Base-by-base conservation (phyloP, 441 rosid genomes). In the Flueggea neowawraea region DNA sequence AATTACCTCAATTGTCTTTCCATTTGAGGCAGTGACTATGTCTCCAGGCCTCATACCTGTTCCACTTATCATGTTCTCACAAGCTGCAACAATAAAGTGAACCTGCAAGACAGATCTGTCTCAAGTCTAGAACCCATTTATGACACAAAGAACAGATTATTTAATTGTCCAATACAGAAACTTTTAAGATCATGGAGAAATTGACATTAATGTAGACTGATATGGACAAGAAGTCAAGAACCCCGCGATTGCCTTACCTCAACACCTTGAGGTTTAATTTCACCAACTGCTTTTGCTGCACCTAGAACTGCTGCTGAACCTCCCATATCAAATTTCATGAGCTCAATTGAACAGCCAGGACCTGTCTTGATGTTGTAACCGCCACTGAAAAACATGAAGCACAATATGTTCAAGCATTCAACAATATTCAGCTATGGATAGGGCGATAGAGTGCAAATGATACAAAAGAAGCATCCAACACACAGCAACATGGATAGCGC, bases 31-130 rank as follows among this genome's bases (percentile, higher is more conserved):
- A 1, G 99, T 84, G 71, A 94, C 65, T 68, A 94, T 78, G 73
- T 94, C 97, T 63, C 96, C 99, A 16, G 94, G 97, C 79, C 99
- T 84, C 97, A 94, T 94, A 59, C 97, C 96, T 0, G 99, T 89
- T 63, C 99, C 97, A 68, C 97, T 94, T 45, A 94, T 91, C 99
- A 94, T 94, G 75, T 94, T 89, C 84, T 94, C 96, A 72, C 99
- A 94, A 64, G 99, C 91, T 57, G 97, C 96, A 73, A 87, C 86
- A 51, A 94, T 86, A 69, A 91, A 91, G 74, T 86, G 97, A 73
- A 91, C 90, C 97, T 90, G 78, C 63, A 73, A 17, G 58, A 52
- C 39, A n/a, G n/a, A 58, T 39, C n/a, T 31, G n/a, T 22, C 6
- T 4, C 11, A 12, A 52, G 16, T 22, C 12, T 60, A 2, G 1